These are phyloP conservation scores for Parietichytrium sp. DNA, from an alignment of 108 stramenopile species.

Conservation along the genomic window DNA sequence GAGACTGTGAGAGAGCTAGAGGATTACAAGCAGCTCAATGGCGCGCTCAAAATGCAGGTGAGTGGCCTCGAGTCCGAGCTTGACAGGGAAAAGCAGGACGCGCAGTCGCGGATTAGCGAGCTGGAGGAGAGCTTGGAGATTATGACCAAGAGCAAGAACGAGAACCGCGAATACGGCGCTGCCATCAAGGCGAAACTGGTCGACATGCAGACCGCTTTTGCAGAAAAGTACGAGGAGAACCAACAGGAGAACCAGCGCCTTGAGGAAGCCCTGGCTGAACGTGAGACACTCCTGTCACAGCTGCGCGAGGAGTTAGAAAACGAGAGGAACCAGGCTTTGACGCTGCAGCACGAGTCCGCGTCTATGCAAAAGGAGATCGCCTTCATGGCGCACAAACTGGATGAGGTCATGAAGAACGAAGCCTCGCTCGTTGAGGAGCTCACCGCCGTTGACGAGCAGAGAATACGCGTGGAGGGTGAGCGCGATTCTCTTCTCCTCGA, in stretches of 20 bases:
- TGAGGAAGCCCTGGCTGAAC: not conserved
- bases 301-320: not conserved
- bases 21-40: no score
- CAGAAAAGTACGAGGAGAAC: not conserved
- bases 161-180: conserved; percentile 3
- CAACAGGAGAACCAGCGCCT: not conserved
- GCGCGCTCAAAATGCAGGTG: no score
- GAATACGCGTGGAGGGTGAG: not conserved
- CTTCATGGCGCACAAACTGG: not conserved
- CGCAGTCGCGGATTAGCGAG: no score
- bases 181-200: not conserved
- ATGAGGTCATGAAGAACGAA: not conserved
- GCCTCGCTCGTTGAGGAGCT: not conserved
- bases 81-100: no score
- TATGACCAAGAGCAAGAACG: conserved; percentile 9
- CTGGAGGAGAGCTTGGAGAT: not conserved
- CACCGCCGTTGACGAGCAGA: not conserved
- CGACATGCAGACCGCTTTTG: not conserved
- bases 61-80: no score
- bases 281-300: not conserved
- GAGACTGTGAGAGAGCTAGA: no score
- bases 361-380: not conserved
- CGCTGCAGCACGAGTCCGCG: no score
- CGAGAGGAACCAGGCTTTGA: not conserved
- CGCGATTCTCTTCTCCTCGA: not conserved